Percentiles rank a stretch among this genome's conserved stretches.
Evolutionary conservation across 2,329 filamentous ascomycete genomes (phyloP).

Genomic region (Phaeosphaeriaceae sp.): DNA sequence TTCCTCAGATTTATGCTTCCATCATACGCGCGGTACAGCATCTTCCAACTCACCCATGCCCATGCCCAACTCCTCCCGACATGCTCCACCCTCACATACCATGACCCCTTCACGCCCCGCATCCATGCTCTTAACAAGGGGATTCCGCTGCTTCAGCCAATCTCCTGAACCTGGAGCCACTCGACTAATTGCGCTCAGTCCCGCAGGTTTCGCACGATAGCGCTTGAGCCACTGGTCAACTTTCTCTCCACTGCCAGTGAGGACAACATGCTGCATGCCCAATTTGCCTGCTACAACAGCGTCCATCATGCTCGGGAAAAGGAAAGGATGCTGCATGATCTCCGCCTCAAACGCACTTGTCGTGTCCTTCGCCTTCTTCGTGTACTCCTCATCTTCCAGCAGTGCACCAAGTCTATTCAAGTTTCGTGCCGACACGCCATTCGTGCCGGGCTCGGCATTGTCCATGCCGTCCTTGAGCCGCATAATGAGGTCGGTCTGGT

Average conservation of each 20-base stretch:
- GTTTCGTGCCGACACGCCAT: slow-evolving; percentile 85
- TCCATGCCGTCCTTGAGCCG: slow-evolving; percentile 96
- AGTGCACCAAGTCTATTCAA: slow-evolving; percentile 80
- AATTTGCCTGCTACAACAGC: slow-evolving; percentile 77
- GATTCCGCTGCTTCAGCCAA: slow-evolving; percentile 62
- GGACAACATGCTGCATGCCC: slow-evolving; percentile 68
- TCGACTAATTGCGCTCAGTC: slow-evolving; percentile 42
- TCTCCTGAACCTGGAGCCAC: slow-evolving; percentile 42
- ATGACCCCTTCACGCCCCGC: slow-evolving; percentile 44
- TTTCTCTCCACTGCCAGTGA: slow-evolving; percentile 57
- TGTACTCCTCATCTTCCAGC: slow-evolving; percentile 70
- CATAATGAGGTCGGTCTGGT: slow-evolving; percentile 75
- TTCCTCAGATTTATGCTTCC: neutral
- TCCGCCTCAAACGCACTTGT: slow-evolving; percentile 89
- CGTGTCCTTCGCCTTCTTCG: slow-evolving; percentile 72
- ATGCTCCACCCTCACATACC: slow-evolving; percentile 50
- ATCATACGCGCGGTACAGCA: slow-evolving; percentile 15
- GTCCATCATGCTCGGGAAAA: slow-evolving; percentile 82
- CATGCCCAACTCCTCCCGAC: slow-evolving; percentile 51
- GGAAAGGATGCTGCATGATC: slow-evolving; percentile 89
- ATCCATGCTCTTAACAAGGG: slow-evolving; percentile 53
- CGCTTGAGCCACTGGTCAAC: slow-evolving; percentile 52
- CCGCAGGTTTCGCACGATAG: slow-evolving; percentile 49
- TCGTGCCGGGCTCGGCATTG: slow-evolving; percentile 86
- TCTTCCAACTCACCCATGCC: slow-evolving; percentile 38